Evolutionary conservation across 2,329 filamentous ascomycete genomes (phyloP), one percentile per base, ranked within the genome.

Genomic region (Harringtonia aguacate): DNA sequence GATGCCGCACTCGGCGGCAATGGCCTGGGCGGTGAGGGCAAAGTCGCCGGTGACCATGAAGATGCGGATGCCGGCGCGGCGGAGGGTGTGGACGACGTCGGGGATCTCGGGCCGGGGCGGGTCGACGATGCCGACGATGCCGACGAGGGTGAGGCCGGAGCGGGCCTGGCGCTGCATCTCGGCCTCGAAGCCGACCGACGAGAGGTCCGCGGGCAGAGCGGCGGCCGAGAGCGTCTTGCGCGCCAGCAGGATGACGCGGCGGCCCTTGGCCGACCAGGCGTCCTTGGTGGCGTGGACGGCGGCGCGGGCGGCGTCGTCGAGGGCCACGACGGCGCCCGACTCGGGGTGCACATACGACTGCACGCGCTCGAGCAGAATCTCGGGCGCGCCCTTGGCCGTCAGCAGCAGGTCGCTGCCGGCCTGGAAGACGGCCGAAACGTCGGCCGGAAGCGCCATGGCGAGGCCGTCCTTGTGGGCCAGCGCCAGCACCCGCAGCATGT

Each of bases 1-100:
- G 55, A 87, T 86, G 9, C 83, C 80, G 47, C 81, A 85, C 44
- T 86, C 76, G 4, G 73, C 68, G 0, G 84, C 82, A 48, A 89
- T 87, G 1, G 83, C 80, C 48, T 78, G 70, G 0, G 84, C 84
- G 0, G 84, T 89, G 15, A 87, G 69, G 22, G 80, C 79, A 56
- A 84, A 87, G 55, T 89, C 84, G 10, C 84, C 83, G 1, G 84
- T 89, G 0, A 88, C 84, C 84, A 89, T 89, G 59, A 84, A 81
- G 27, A 87, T 78, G n/a, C 79, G 69, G 43, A 89, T 82, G 2
- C 81, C 81, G 4, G 85, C 84, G 1, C 74, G 68, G 13, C 82
- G 73, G 15, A 87, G 67, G 1, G 73, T 84, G n/a, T 66, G 63
- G 35, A 86, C 75, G 0, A 82, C 77, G 3, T 72, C 73, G 0